These are phyloP conservation scores for Saccharomyces hybrid DNA, from an alignment of 1,139 yeast genomes.

Conservation along the genomic window DNA sequence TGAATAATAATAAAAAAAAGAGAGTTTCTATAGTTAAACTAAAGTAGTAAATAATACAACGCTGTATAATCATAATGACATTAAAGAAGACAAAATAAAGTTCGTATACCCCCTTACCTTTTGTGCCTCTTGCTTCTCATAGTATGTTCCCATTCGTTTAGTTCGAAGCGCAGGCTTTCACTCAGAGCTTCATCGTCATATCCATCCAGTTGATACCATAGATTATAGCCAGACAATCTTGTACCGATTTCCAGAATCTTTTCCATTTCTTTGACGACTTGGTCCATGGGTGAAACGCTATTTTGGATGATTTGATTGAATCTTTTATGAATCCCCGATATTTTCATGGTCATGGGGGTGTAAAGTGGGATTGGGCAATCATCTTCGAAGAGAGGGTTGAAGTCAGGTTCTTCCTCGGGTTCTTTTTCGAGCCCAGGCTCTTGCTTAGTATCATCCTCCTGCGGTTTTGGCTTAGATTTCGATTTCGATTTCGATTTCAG, in stretches of 20 bases:
- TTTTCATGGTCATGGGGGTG: slow-evolving; percentile 56
- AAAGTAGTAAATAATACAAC: background rate
- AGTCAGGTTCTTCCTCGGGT: background rate
- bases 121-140: slow-evolving; percentile 33
- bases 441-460: slow-evolving; percentile 12
- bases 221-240: slow-evolving; percentile 51
- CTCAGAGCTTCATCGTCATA: slow-evolving; percentile 51
- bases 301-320: slow-evolving; percentile 62
- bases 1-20: background rate
- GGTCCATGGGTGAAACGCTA: slow-evolving; percentile 52
- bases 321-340: slow-evolving; percentile 57
- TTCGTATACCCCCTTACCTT: slow-evolving; percentile 14
- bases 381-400: slow-evolving; percentile 18
- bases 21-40: background rate
- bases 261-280: slow-evolving; percentile 56
- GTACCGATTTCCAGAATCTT: slow-evolving; percentile 52
- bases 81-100: too few species aligned
- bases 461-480: slow-evolving; percentile 8
- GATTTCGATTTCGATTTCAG: slow-evolving; percentile 9
- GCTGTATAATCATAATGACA: background rate
- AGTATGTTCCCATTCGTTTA: slow-evolving; percentile 34
- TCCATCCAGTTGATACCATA: slow-evolving; percentile 85
- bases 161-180: slow-evolving; percentile 32
- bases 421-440: slow-evolving; percentile 8
- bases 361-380: slow-evolving; percentile 40